phyloP scores from a whole-genome alignment of 768 basidiomycete species.

The Amanita inopinata region DNA sequence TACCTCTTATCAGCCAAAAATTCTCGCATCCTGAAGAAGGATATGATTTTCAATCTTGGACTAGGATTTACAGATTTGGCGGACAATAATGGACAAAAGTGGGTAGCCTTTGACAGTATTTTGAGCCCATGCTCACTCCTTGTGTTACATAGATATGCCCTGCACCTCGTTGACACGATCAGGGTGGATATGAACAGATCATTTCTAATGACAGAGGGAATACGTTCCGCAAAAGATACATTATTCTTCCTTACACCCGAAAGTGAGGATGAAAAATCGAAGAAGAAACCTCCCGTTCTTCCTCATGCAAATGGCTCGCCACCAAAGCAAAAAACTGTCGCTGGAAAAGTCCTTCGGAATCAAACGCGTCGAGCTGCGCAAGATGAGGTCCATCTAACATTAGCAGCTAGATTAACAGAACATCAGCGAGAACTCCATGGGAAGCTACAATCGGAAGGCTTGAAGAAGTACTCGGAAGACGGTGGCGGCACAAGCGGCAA shows the following conservation, averaged over 20 bases:
- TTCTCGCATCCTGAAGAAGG: constrained; percentile 51
- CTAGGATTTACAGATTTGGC: constrained; percentile 80
- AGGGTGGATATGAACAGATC: constrained; percentile 60
- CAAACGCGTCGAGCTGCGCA: constrained; percentile 85
- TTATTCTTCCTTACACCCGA: constrained; percentile 74
- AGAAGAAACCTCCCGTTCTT: constrained; percentile 44
- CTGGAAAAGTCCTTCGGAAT: constrained; percentile 79
- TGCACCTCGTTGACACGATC: constrained; percentile 85
- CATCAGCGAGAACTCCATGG: constrained; percentile 82
- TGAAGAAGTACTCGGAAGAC: constrained; percentile 77
- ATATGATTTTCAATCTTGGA: constrained; percentile 80
- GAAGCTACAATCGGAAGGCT: constrained; percentile 66
- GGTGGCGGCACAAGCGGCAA: constrained; percentile 67
- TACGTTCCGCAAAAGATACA: constrained; percentile 77
- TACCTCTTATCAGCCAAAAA: constrained; percentile 84
- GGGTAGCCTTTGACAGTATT: constrained; percentile 13
- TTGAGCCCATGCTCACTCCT: constrained; percentile 4
- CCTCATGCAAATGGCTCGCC: constrained; percentile 60
- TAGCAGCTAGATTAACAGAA: constrained; percentile 68
- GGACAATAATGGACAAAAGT: constrained; percentile 76
- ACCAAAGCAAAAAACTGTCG: constrained; percentile 63
- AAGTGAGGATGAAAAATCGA: constrained; percentile 46
- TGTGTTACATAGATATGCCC: constrained; percentile 53
- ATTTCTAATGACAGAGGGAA: constrained; percentile 71
- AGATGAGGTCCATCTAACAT: constrained; percentile 74